These are phyloP conservation scores for Dipodascopsis uninucleata DNA, from an alignment of 805 yeast species.

Conservation along the genomic window DNA sequence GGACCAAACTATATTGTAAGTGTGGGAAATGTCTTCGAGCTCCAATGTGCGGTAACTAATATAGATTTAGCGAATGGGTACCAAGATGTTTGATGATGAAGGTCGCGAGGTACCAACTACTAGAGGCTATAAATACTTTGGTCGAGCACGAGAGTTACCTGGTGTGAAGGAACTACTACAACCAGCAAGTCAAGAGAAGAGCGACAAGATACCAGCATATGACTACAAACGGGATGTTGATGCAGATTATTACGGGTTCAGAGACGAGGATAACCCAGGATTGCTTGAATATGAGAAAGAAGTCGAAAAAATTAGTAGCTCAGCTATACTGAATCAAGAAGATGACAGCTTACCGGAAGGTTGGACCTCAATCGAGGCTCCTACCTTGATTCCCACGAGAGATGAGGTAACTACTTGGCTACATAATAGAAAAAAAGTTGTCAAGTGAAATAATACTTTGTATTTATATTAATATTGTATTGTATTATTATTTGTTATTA, in stretches of 20 bases:
- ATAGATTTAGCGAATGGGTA: constrained; percentile 17
- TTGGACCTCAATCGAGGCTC: constrained; percentile 19
- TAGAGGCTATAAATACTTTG: constrained; percentile 69
- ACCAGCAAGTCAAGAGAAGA: constrained; percentile 31
- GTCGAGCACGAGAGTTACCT: constrained; percentile 75
- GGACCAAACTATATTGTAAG: constrained; percentile 60
- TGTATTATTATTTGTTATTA: not conserved
- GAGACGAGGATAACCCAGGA: constrained; percentile 27
- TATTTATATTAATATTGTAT: not conserved
- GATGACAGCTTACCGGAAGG: constrained; percentile 9
- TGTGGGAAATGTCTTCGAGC: constrained; percentile 12
- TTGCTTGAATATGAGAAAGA: constrained; percentile 27
- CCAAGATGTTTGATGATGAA: constrained; percentile 26
- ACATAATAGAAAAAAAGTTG: constrained; percentile 26
- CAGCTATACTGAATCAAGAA: constrained; percentile 13
- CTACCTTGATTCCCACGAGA: constrained; percentile 26
- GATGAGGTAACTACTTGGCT: constrained; percentile 32
- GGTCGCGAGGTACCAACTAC: constrained; percentile 34
- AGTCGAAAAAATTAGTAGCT: constrained; percentile 17
- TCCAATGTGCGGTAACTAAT: too few relatives aligned
- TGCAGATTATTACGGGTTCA: constrained; percentile 35
- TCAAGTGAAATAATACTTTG: too few relatives aligned
- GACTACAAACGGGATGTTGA: constrained; percentile 21
- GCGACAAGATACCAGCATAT: constrained; percentile 2
- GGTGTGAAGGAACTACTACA: constrained; percentile 57